Evolutionary conservation across 768 basidiomycete genomes (phyloP), one percentile per base, ranked within the genome.

Genomic region (Lactarius deliciosus): DNA sequence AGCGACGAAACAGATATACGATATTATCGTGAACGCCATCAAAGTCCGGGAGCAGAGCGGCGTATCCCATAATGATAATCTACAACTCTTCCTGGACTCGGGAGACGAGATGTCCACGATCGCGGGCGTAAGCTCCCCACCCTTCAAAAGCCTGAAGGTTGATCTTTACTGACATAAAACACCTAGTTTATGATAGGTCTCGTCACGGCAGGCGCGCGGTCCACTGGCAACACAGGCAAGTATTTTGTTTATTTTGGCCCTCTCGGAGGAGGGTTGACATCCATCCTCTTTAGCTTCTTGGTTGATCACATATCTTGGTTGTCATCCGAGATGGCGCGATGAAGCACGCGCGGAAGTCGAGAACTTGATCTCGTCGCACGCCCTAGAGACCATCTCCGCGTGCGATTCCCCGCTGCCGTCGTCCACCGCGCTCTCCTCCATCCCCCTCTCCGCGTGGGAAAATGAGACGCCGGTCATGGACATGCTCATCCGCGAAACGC

Each of bases 151-250:
- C 57, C 25, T 58, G 25, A 9, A 56, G 45, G 50, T 40, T 45
- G 47, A 63, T 55, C 61, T 16, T 56, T 67, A 0, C 71, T 70
- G 71, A 68, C 61, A 34, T 64, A 64, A 36, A 60, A 70, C 61
- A 61, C 69, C 66, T 73, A 91, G 89, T 91, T 92, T 75, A 88
- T 90, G 66, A 91, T 91, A 87, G 90, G 91, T 38, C 77, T 92
- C 18, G 79, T 92, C 64, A 87, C 90, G 64, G 90, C 90, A 38
- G 90, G 90, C n/a, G 86, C 90, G 50, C 83, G 90, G 73, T 88
- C 90, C 15, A 92, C 89, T 55, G 90, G 90, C 13, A 88, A 88
- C 11, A 88, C 89, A 71, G 85, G 86, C 83, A 65, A 71, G 76
- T 66, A 50, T 43, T 25, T 8, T 13, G 60, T 63, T 61, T 10